Evolutionary conservation across 306 rosid genomes (phyloP), one percentile per base, ranked within the genome.

Genomic region (Pueraria montana): DNA sequence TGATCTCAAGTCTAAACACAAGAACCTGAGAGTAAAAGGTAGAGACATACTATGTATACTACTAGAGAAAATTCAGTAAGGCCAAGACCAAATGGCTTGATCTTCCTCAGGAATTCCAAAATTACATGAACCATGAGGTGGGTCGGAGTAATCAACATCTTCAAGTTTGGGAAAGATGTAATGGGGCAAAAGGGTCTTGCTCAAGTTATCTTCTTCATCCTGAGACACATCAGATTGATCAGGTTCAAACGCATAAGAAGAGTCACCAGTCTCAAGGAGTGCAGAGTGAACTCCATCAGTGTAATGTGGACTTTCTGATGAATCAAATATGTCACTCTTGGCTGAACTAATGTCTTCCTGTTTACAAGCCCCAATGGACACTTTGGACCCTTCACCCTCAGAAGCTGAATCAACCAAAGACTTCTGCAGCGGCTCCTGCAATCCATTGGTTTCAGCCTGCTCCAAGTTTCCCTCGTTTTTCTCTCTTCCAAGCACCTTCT

Each of bases 301-400:
- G 94, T 62, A 62, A 80, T 86, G 87, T 48, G 92, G 84, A 74
- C 94, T 92, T 18, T 85, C 97, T 11, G 92, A 85, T 13, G 92
- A 85, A 82, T 92, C 94, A 38, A 89, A 87, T 16, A 90, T 85
- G 38, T 92, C 94, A 82, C 97, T 90, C 85, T 65, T 92, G 45
- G 74, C 90, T 32, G 92, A 90, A 77, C 90, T 69, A 14, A 73
- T 82, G 43, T 89, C 92, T 59, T 92, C 96, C 27, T 66, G 87
- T 64, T 89, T 87, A 26, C 86, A 79, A 18, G 79, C 86, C 85
- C 68, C 87, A 24, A 52, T 77, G 10, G 92, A 86, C 49, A 74
- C 85, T 73, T 89, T 90, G 58, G 93, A 90, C 1, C 65, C 87
- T 86, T 87, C 92, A 32, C 82, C 87, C 23, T 87, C 91, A 5